Conservation (phyloP, 2,329 filamentous ascomycete species). For the Ophiostoma novo-ulmi region DNA sequence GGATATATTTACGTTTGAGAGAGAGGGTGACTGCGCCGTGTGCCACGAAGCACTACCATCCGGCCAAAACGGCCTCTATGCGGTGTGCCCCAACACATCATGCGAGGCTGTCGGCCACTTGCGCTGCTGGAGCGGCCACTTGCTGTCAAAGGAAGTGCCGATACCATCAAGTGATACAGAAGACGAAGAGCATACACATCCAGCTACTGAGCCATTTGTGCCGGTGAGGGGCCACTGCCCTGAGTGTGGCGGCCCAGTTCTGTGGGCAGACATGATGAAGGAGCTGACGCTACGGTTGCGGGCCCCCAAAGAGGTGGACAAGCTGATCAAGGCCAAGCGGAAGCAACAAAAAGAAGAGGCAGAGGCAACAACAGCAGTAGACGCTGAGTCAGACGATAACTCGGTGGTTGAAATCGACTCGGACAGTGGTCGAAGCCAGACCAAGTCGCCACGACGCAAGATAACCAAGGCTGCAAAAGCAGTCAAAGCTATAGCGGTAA, state of each 20-base stretch:
- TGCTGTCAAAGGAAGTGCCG: conserved; percentile 39
- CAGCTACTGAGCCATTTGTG: conserved; percentile 43
- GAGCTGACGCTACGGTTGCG: conserved; percentile 71
- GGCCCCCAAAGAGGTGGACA: conserved; percentile 64
- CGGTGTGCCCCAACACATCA: conserved; percentile 48
- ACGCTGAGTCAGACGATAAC: not conserved
- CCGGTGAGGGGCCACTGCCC: conserved; percentile 69
- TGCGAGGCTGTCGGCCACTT: conserved; percentile 58
- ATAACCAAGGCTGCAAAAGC: not conserved
- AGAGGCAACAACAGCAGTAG: not conserved
- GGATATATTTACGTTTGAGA: conserved; percentile 51
- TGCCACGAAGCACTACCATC: conserved; percentile 45
- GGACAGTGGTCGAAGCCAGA: not conserved
- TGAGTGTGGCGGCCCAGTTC: conserved; percentile 54
- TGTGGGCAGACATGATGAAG: conserved; percentile 75
- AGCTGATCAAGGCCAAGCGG: conserved; percentile 52
- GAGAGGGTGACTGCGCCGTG: conserved; percentile 51
- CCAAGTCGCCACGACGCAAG: not conserved
- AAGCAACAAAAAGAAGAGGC: conserved; percentile 21
- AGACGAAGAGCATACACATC: not conserved
- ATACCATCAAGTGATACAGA: conserved; percentile 23
- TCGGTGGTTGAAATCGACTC: conserved; percentile 11
- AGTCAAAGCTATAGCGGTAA: not conserved
- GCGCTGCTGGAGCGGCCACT: conserved; percentile 53
- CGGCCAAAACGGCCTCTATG: conserved; percentile 47